Percentiles rank a stretch among this genome's conserved stretches.
phyloP scores from a whole-genome alignment of 2,329 filamentous ascomycete genomes.

The Aspergillus sp. region DNA sequence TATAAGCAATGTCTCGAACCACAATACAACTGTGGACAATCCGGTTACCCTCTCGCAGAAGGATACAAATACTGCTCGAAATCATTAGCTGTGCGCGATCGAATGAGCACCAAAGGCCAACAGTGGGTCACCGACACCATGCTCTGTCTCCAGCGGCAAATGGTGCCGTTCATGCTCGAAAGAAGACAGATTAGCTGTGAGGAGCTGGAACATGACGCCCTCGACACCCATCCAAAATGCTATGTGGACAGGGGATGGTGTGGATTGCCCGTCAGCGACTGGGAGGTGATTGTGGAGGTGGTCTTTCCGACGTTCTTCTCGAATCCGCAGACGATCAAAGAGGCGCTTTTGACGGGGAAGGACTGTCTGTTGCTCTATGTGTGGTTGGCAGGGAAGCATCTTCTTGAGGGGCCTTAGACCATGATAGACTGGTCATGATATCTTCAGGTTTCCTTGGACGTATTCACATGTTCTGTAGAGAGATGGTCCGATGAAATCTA shows the following conservation, averaged over 20 bases:
- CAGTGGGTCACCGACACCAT: conserved; percentile 26
- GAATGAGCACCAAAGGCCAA: conserved; percentile 19
- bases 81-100: conserved; percentile 11
- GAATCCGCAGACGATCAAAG: background rate
- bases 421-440: too few species aligned
- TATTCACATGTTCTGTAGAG: too few species aligned
- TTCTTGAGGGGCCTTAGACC: too few species aligned
- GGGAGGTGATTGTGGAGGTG: conserved; percentile 18
- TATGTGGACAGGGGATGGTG: conserved; percentile 24
- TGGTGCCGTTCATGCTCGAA: conserved; percentile 21
- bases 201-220: conserved; percentile 18
- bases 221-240: conserved; percentile 20
- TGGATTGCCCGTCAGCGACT: conserved; percentile 17
- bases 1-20: conserved; percentile 24
- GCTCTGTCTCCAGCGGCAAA: conserved; percentile 25
- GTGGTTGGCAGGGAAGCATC: background rate
- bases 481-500: too few species aligned
- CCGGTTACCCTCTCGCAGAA: conserved; percentile 32
- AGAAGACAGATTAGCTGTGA: conserved; percentile 13
- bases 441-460: too few species aligned
- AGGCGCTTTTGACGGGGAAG: background rate
- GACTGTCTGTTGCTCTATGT: background rate
- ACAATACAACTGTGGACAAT: conserved; percentile 20
- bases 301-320: conserved; percentile 6
- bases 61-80: conserved; percentile 28